Evolutionary conservation across 129 eudicot genomes (phyloP).

Genomic region (Lactuca sativa): DNA sequence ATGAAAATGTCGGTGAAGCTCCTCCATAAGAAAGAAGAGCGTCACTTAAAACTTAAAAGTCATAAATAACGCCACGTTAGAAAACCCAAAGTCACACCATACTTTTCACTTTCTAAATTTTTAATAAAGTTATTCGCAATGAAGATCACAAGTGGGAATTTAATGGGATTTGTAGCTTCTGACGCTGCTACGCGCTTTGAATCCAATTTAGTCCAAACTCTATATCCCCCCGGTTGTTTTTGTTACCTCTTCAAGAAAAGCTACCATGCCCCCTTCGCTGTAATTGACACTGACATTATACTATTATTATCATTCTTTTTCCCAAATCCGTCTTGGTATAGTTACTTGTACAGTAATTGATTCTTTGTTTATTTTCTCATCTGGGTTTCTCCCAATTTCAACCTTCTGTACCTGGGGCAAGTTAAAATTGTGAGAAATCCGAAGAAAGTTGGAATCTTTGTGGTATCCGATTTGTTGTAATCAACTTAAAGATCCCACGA

Average conservation of each 20-base stretch:
- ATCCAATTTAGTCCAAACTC: slow-evolving; percentile 8
- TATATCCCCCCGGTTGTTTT: background rate
- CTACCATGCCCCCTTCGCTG: background rate
- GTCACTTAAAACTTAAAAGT: background rate
- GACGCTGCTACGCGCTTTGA: slow-evolving; percentile 11
- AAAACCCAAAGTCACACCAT: background rate
- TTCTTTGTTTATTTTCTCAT: background rate
- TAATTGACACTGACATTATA: slow-evolving; percentile 12
- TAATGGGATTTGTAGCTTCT: slow-evolving; percentile 19
- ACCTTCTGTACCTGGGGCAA: background rate
- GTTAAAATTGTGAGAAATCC: slow-evolving; percentile 18
- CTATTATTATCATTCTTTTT: slow-evolving; percentile 10
- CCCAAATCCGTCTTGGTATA: background rate
- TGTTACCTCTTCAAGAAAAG: slow-evolving; percentile 9
- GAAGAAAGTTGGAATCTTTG: slow-evolving; percentile 6
- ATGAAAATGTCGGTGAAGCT: slow-evolving; percentile 35
- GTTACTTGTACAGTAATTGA: background rate
- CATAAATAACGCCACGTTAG: slow-evolving; percentile 20
- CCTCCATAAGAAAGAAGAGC: slow-evolving; percentile 2
- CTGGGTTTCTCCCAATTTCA: slow-evolving; percentile 19
- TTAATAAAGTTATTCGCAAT: background rate
- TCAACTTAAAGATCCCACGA: background rate
- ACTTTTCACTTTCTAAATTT: slow-evolving; percentile 19
- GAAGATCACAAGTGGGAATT: slow-evolving; percentile 16
- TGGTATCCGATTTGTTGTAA: slow-evolving; percentile 3